Conservation (phyloP, 371 early-diverging fungal species). For the Fennellomyces sp. region DNA sequence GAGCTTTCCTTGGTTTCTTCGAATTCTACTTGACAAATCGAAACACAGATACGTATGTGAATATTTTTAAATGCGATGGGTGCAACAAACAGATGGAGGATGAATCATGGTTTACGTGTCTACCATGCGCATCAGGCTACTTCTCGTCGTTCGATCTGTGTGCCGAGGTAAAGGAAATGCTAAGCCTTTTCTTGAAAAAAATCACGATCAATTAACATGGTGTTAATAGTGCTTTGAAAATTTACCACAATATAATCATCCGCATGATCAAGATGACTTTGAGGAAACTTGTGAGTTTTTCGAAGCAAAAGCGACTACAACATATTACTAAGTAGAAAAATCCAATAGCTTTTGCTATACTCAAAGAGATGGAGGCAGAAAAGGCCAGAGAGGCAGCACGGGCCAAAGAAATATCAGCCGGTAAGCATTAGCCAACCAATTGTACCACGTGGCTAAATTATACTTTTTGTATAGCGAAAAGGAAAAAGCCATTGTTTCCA, state of each 20-base stretch:
- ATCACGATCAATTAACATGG: neutral
- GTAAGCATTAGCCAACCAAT: neutral
- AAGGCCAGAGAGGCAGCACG: constrained; percentile 51
- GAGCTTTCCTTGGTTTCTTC: neutral
- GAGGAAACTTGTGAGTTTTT: constrained; percentile 57
- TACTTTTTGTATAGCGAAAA: constrained; percentile 21
- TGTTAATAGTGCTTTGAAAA: constrained; percentile 57
- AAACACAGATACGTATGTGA: constrained; percentile 63
- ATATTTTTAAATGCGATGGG: constrained; percentile 72
- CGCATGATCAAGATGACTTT: constrained; percentile 62
- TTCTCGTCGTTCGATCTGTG: constrained; percentile 80
- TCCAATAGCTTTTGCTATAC: constrained; percentile 41
- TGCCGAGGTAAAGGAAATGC: constrained; percentile 38
- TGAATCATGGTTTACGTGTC: constrained; percentile 71
- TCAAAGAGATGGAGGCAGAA: constrained; percentile 54
- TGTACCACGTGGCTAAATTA: neutral
- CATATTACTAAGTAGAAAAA: neutral
- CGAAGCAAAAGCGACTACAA: neutral
- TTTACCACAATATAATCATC: constrained; percentile 48
- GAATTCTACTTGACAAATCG: neutral
- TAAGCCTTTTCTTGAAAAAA: too few relatives aligned
- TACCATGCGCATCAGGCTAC: constrained; percentile 66
- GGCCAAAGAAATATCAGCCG: constrained; percentile 38
- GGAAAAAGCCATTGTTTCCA: constrained; percentile 39
- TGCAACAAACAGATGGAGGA: constrained; percentile 63